These are phyloP conservation scores for Wickerhamiella domercqiae DNA, from an alignment of 805 yeast species.

Conservation along the genomic window DNA sequence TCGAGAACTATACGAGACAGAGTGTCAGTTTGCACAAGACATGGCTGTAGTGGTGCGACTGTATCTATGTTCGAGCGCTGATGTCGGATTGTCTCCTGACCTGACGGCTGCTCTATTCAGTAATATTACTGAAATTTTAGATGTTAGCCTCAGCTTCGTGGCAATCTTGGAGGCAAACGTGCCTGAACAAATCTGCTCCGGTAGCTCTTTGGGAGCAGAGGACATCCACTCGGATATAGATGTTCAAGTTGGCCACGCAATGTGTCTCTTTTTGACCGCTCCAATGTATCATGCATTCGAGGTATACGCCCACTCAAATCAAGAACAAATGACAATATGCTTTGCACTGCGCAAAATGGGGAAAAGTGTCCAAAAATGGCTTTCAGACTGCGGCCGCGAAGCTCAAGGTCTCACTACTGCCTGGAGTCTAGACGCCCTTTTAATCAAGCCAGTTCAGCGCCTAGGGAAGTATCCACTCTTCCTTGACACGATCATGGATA, in stretches of 20 bases:
- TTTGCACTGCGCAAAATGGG: constrained; percentile 7
- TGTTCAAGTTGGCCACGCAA: constrained; percentile 22
- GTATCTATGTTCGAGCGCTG: constrained; percentile 18
- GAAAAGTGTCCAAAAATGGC: constrained; percentile 21
- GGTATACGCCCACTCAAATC: constrained; percentile 21
- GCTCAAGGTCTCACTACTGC: constrained; percentile 22
- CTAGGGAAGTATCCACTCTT: constrained; percentile 29
- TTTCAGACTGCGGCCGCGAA: constrained; percentile 20
- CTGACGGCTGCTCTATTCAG: constrained; percentile 20
- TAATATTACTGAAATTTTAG: constrained; percentile 22
- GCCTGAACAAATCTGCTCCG: constrained; percentile 19
- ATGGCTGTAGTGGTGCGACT: constrained; percentile 24
- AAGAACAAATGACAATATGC: constrained; percentile 18
- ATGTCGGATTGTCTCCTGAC: constrained; percentile 17
- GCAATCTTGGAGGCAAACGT: constrained; percentile 19
- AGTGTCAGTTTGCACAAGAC: constrained; percentile 25
- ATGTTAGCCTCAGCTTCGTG: constrained; percentile 21
- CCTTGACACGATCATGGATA: constrained; percentile 21
- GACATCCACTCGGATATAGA: constrained; percentile 14
- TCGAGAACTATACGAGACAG: constrained; percentile 27
- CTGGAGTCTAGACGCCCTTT: constrained; percentile 29
- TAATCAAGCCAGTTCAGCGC: constrained; percentile 33
- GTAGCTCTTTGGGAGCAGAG: constrained; percentile 8
- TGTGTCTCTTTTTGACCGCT: constrained; percentile 17
- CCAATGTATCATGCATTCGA: constrained; percentile 23